A percentile compares a stretch with the other conserved stretches of the same genome.
Conservation (phyloP, 2,329 filamentous ascomycete species). For the Thermochaetoides dissita region DNA sequence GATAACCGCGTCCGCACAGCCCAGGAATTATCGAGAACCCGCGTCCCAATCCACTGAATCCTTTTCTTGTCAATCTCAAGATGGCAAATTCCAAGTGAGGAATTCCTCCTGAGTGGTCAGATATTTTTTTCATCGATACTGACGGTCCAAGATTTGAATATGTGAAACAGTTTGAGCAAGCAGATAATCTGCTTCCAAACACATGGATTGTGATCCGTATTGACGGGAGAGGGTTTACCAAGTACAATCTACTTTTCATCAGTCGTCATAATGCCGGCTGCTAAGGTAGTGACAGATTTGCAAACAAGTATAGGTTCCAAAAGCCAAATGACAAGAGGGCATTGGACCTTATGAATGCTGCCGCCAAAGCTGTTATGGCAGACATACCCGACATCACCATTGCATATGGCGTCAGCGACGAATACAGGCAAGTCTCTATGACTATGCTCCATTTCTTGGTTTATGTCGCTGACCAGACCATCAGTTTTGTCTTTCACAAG, state of each 20-base stretch:
- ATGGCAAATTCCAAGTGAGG: conserved; percentile 45
- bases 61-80: too few species aligned
- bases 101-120: neutral
- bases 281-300: conserved; percentile 45
- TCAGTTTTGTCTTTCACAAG: conserved; percentile 79
- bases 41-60: too few species aligned
- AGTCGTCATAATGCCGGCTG: neutral
- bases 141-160: conserved; percentile 64
- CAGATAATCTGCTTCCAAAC: conserved; percentile 67
- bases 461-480: too few species aligned
- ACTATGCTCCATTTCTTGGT: too few species aligned
- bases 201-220: conserved; percentile 94
- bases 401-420: conserved; percentile 88
- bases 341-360: conserved; percentile 85
- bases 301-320: conserved; percentile 66
- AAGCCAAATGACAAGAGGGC: conserved; percentile 89
- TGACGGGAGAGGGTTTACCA: conserved; percentile 89
- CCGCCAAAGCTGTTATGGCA: conserved; percentile 69
- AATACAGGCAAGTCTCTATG: conserved; percentile 50
- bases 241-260: conserved; percentile 39
- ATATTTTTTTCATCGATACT: neutral
- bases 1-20: too few species aligned
- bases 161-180: conserved; percentile 76
- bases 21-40: too few species aligned
- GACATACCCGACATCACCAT: conserved; percentile 75